These are phyloP conservation scores for Sarcomyxa edulis DNA, from an alignment of 768 basidiomycete genomes.

Conservation along the genomic window DNA sequence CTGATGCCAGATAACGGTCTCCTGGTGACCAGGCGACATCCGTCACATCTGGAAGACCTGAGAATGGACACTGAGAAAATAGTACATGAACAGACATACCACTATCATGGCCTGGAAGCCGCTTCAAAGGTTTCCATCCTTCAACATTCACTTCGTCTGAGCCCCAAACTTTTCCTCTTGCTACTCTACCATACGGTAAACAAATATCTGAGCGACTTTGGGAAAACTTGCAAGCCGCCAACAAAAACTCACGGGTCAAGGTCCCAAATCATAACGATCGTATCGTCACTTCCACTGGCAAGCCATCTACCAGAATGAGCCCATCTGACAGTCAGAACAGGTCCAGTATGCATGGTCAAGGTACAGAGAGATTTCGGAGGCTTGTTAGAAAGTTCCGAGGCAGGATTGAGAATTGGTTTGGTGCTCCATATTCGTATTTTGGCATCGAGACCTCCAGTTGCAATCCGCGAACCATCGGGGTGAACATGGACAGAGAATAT, in stretches of 20 bases:
- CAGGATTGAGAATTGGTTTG: slow-evolving; percentile 80
- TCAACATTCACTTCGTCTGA: slow-evolving; percentile 95
- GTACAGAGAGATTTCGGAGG: slow-evolving; percentile 89
- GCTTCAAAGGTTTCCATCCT: slow-evolving; percentile 92
- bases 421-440: slow-evolving; percentile 98
- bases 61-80: not conserved
- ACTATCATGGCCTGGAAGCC: slow-evolving; percentile 91
- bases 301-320: slow-evolving; percentile 90
- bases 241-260: slow-evolving; percentile 77
- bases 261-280: slow-evolving; percentile 96
- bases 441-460: slow-evolving; percentile 95
- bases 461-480: slow-evolving; percentile 92
- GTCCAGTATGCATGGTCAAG: slow-evolving; percentile 89
- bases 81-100: slow-evolving; percentile 47
- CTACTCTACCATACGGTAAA: slow-evolving; percentile 42
- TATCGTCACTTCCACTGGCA: slow-evolving; percentile 95
- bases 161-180: slow-evolving; percentile 87
- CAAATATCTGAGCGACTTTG: slow-evolving; percentile 4
- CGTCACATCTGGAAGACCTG: slow-evolving; percentile 66
- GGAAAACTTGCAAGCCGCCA: slow-evolving; percentile 2
- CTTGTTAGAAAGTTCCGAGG: slow-evolving; percentile 59
- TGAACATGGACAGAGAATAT: slow-evolving; percentile 95
- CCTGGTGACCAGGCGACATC: slow-evolving; percentile 94
- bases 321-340: slow-evolving; percentile 90
- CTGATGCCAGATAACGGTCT: slow-evolving; percentile 89